A percentile compares a stretch with the other conserved stretches of the same genome.
These are phyloP conservation scores for Daldinia grandis DNA, from an alignment of 495 filamentous ascomycete genomes.

Conservation along the genomic window DNA sequence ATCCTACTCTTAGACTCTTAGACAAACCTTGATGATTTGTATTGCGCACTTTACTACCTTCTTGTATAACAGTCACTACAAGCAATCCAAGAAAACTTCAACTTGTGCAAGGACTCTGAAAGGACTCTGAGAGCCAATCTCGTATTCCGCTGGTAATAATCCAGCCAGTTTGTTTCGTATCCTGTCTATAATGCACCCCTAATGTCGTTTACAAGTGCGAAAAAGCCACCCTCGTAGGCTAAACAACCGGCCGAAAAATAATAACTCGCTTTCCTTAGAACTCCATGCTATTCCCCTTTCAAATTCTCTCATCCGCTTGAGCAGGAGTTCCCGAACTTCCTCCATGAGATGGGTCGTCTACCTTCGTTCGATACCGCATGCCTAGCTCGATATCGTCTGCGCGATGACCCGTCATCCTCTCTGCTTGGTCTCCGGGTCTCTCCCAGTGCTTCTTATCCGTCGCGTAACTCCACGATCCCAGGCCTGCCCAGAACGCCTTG, in stretches of 20 bases:
- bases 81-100: neutral
- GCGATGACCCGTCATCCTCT: conserved; percentile 34
- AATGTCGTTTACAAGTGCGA: conserved; percentile 16
- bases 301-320: conserved; percentile 6
- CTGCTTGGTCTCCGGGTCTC: conserved; percentile 49
- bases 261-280: conserved; percentile 8
- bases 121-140: neutral
- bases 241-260: conserved; percentile 2
- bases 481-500: conserved; percentile 66
- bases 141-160: neutral
- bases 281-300: neutral
- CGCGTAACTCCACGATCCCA: conserved; percentile 65
- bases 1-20: neutral
- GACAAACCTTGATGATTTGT: neutral
- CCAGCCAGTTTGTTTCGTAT: conserved; percentile 1
- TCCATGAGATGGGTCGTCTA: conserved; percentile 16
- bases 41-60: neutral
- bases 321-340: conserved; percentile 28
- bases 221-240: conserved; percentile 14
- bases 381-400: conserved; percentile 43
- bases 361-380: conserved; percentile 39
- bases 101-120: neutral
- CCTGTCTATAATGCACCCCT: conserved; percentile 22
- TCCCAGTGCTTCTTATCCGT: conserved; percentile 50
- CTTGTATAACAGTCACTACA: neutral